These are phyloP conservation scores for Tolypocladium pustulatum DNA, from an alignment of 2,329 filamentous ascomycete genomes.

Conservation along the genomic window DNA sequence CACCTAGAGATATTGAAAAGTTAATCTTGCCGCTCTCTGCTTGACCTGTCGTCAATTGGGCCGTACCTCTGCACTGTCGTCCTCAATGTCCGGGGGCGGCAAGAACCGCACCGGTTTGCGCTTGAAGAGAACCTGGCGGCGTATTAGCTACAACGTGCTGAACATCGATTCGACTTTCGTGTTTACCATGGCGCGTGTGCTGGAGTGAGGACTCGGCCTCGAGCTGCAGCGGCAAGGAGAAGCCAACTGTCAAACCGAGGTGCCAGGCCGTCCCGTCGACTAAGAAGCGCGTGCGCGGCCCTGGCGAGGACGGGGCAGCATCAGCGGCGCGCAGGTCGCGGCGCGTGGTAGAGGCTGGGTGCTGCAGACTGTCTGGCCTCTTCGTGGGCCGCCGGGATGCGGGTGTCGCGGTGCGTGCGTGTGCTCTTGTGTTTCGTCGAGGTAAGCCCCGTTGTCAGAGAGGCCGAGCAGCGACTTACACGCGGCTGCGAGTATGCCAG, in stretches of 20 bases:
- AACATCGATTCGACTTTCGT: no score
- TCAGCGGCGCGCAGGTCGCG: not conserved
- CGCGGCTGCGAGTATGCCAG: conserved; percentile 11
- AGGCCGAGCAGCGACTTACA: conserved; percentile 19
- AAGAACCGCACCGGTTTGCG: conserved; percentile 86
- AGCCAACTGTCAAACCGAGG: not conserved
- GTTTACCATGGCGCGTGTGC: conserved; percentile 5
- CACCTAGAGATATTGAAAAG: conserved; percentile 44
- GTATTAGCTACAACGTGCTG: not conserved
- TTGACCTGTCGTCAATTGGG: conserved; percentile 2
- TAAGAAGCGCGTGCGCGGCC: not conserved
- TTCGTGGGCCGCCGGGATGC: not conserved
- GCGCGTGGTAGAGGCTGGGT: conserved; percentile 2
- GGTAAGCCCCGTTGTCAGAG: not conserved
- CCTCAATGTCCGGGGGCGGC: conserved; percentile 58
- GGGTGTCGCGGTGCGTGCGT: not conserved
- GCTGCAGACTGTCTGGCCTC: not conserved
- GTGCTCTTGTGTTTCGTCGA: not conserved
- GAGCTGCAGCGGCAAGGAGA: not conserved
- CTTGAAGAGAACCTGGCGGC: conserved; percentile 77
- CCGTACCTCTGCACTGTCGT: conserved; percentile 74
- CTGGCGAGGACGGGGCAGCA: not conserved
- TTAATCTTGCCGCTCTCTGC: conserved; percentile 3
- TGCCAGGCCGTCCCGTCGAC: not conserved
- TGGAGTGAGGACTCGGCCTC: not conserved